These are phyloP conservation scores for Entrophospora sp. DNA, from an alignment of 192 early-diverging fungal species.

Conservation along the genomic window DNA sequence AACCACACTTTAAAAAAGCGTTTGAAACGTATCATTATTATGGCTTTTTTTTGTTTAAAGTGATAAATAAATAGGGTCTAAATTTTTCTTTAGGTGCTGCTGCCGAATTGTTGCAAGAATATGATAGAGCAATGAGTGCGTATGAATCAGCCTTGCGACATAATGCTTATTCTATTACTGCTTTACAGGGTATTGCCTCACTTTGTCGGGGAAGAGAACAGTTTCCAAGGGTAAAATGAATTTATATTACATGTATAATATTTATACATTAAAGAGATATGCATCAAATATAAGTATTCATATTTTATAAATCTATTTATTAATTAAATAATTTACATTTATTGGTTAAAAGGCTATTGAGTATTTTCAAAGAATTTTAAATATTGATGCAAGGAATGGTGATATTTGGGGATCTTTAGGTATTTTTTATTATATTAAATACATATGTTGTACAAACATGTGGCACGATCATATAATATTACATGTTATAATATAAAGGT, in stretches of 20 bases:
- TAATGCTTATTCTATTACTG: slow-evolving; percentile 82
- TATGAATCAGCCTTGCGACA: slow-evolving; percentile 89
- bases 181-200: slow-evolving; percentile 72
- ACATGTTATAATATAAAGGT: no score
- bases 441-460: no score
- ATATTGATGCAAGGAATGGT: slow-evolving; percentile 75
- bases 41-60: not conserved
- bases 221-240: slow-evolving; percentile 52
- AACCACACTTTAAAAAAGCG: not conserved
- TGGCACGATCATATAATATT: no score
- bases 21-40: not conserved
- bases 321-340: not conserved
- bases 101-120: slow-evolving; percentile 52
- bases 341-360: slow-evolving; percentile 61
- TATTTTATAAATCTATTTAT: not conserved
- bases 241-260: no score
- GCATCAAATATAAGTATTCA: no score
- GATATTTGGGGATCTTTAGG: slow-evolving; percentile 87
- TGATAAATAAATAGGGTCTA: not conserved
- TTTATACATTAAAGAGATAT: not conserved
- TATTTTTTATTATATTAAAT: not conserved
- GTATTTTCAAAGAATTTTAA: slow-evolving; percentile 83
- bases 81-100: not conserved
- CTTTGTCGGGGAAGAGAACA: slow-evolving; percentile 77
- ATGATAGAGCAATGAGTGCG: slow-evolving; percentile 72